Percentiles rank a stretch among this genome's conserved stretches.
phyloP scores from a whole-genome alignment of 371 early-diverging fungal species.

The Rhizoclosmatium hyalinum region DNA sequence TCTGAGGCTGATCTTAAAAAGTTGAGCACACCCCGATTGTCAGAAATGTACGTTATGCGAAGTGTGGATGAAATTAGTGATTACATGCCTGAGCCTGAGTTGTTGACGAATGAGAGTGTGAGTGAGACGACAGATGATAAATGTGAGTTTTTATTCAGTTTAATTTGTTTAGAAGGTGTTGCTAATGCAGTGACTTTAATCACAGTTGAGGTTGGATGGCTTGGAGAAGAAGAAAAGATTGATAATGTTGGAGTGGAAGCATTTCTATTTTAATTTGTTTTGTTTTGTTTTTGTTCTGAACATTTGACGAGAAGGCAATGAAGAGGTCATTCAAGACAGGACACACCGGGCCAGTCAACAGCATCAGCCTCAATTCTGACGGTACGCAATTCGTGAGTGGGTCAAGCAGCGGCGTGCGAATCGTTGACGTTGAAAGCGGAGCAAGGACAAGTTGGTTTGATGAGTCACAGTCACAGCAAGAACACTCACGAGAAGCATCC shows the following conservation, averaged over 20 bases:
- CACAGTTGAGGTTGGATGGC: slow-evolving; percentile 34
- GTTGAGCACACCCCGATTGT: neutral
- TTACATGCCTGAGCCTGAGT: neutral
- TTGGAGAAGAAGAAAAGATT: slow-evolving; percentile 27
- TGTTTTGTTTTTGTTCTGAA: neutral
- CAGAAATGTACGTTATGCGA: neutral
- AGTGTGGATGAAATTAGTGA: neutral
- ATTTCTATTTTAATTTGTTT: neutral
- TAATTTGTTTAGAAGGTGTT: neutral
- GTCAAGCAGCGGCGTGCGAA: no score
- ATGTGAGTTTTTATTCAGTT: neutral
- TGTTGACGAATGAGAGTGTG: neutral
- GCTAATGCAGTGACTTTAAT: neutral
- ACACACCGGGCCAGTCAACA: no score
- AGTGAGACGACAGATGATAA: neutral
- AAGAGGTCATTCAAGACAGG: no score
- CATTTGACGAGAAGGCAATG: no score
- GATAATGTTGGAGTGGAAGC: slow-evolving; percentile 41
- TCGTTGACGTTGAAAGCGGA: no score
- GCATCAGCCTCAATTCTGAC: no score
- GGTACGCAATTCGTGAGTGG: no score
- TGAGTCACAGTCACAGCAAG: no score
- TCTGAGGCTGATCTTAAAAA: neutral
- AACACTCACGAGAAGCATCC: no score
- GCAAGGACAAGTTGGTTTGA: no score